Evolutionary conservation across 2,329 filamentous ascomycete genomes (phyloP).

Genomic region (Epichloe sibirici): DNA sequence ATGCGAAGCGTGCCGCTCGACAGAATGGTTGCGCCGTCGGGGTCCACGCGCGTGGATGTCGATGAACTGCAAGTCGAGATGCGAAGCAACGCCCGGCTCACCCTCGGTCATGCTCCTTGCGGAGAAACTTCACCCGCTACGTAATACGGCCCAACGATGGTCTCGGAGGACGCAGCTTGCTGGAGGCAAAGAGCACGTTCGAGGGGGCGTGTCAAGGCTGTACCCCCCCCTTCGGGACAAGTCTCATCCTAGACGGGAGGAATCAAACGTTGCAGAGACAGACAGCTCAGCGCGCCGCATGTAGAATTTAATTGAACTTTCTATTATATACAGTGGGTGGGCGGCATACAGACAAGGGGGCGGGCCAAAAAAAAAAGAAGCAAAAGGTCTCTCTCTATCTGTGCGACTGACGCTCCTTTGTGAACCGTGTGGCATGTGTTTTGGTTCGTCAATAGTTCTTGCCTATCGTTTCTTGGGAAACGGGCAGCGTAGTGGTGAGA

Average conservation of each 20-base stretch:
- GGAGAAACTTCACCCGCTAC: constrained; percentile 26
- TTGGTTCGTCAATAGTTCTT: no score
- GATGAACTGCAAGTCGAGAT: constrained; percentile 31
- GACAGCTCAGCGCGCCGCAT: no score
- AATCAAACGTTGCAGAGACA: no score
- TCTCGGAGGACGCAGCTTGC: constrained; percentile 8
- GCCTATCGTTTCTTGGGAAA: no score
- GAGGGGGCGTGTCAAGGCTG: constrained; percentile 5
- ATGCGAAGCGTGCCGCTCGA: constrained; percentile 43
- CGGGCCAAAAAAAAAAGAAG: neutral
- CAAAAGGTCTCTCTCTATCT: neutral
- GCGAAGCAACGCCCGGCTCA: constrained; percentile 26
- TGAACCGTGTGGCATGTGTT: no score
- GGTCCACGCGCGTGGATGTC: constrained; percentile 29
- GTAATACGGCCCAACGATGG: constrained; percentile 11
- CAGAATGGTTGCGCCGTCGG: constrained; percentile 20
- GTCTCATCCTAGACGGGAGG: no score
- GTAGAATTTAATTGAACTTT: no score
- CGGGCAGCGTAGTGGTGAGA: no score
- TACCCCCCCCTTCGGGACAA: neutral
- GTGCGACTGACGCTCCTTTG: no score
- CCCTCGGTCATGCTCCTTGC: constrained; percentile 26
- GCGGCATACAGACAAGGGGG: neutral
- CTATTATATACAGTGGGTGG: no score
- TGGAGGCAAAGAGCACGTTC: constrained; percentile 7